Conservation (phyloP, 257 asterid genomes). For the Henckelia pumila region DNA sequence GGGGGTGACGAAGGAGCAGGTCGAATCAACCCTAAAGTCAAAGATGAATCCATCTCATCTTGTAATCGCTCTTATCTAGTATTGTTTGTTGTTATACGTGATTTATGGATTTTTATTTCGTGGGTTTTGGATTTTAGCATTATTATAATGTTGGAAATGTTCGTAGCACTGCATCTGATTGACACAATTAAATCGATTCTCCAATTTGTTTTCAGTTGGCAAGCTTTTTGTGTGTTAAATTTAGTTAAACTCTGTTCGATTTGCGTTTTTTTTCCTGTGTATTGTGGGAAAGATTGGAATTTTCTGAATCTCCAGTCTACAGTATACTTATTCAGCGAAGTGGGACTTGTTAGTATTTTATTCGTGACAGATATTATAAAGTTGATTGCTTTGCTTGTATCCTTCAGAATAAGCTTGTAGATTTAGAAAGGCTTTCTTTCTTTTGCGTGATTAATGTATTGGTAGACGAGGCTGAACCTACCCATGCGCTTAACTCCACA, state of each 20-base stretch:
- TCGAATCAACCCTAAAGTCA: constrained; percentile 57
- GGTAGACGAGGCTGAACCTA: too few species aligned
- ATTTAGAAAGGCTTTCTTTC: too few species aligned
- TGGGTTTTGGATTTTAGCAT: background rate
- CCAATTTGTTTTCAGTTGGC: background rate
- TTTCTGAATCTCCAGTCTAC: background rate
- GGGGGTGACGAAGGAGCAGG: too few species aligned
- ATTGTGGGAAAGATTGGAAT: background rate
- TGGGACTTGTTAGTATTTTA: background rate
- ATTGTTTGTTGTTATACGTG: background rate
- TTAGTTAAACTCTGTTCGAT: background rate
- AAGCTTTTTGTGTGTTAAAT: background rate
- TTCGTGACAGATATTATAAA: background rate
- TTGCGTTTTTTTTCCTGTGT: background rate
- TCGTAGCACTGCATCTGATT: background rate
- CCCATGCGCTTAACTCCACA: too few species aligned
- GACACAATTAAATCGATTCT: background rate
- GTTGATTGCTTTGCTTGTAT: background rate
- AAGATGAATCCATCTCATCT: constrained; percentile 72
- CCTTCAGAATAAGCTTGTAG: background rate
- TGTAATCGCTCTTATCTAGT: constrained; percentile 32
- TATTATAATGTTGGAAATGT: background rate
- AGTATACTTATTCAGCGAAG: background rate
- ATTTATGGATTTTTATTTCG: background rate
- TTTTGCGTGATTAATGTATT: too few species aligned